A percentile compares a stretch with the other conserved stretches of the same genome.
These are phyloP conservation scores for Albophoma yamanashiensis DNA, from an alignment of 2,329 filamentous ascomycete genomes.

Conservation along the genomic window DNA sequence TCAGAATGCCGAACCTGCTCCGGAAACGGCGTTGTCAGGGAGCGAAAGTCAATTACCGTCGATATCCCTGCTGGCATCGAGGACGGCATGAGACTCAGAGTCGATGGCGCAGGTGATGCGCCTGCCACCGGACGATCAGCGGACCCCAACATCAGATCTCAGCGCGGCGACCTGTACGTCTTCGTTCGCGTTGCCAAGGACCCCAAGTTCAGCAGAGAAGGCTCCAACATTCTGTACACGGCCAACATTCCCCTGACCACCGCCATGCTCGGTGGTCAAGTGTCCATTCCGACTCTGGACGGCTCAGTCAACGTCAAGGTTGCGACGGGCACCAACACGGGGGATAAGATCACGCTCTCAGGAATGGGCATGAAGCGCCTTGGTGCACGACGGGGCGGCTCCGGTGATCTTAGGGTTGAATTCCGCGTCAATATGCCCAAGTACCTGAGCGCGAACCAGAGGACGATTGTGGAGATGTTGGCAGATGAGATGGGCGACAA, in stretches of 20 bases:
- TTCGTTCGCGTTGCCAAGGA: conserved; percentile 84
- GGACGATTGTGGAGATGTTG: conserved; percentile 88
- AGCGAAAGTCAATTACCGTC: conserved; percentile 72
- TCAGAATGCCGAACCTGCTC: conserved; percentile 71
- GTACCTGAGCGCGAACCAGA: conserved; percentile 81
- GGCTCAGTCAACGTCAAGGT: conserved; percentile 86
- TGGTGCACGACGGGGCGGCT: conserved; percentile 50
- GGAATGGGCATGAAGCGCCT: conserved; percentile 95
- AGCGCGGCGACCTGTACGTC: conserved; percentile 83
- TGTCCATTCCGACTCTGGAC: conserved; percentile 80
- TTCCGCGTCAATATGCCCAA: conserved; percentile 95
- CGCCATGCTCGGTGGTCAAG: conserved; percentile 82
- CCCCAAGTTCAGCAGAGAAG: conserved; percentile 76
- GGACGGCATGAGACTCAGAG: conserved; percentile 84
- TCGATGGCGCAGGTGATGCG: conserved; percentile 80
- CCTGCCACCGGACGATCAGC: conserved; percentile 63
- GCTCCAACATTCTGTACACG: conserved; percentile 87
- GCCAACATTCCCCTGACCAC: conserved; percentile 87
- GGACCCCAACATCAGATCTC: conserved; percentile 50
- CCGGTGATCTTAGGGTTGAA: conserved; percentile 82
- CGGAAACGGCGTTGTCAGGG: conserved; percentile 75
- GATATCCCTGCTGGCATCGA: conserved; percentile 95
- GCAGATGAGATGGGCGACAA: conserved; percentile 94
- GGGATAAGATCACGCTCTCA: conserved; percentile 77
- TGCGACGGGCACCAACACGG: conserved; percentile 80